Evolutionary conservation across 2,329 filamentous ascomycete genomes (phyloP), one percentile per base, ranked within the genome.

Genomic region (Fusarium denticulatum): DNA sequence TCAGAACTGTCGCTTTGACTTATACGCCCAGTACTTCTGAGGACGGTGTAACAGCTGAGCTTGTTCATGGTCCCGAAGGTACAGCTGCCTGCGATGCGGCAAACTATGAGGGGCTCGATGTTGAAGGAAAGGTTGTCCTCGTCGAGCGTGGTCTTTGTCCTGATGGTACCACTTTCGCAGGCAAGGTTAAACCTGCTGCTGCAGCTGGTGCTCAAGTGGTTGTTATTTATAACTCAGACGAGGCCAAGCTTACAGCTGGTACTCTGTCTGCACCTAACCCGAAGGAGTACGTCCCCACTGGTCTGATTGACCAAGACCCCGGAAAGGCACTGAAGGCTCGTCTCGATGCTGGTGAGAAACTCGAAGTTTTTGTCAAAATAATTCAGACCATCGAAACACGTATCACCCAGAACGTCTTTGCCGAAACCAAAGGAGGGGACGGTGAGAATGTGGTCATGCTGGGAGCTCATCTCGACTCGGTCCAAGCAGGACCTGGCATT

Each of bases 381-480:
- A 73, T 78, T 37, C 72, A 79, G 50, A 62, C 81, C 12, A 79
- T 83, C 30, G 83, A 86, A 52, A 76, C 79, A 22, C 80, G 83
- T 11, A 78, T 81, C 26, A 84, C 83, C 1, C 83, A 84, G 74
- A 86, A 86, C 58, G 79, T 86, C 15, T 82, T 86, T 69, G 81
- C 83, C 2, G 84, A 87, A 74, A 86, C 85, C 7, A 83, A 81
- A 49, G 79, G 78, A 6, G 85, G 85, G 1, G 84, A 86, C 60
- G 80, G 79, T 3, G 78, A 80, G 60, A 86, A 85, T 36, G 79
- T 85, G 2, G 77, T 86, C 39, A 79, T 84, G 72, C 77, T 86
- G 1, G 84, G 84, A 26, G 84, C 83, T 0, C 85, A 86, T 67
- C 80, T 84, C 3, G 84, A 86, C 76, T 82, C 81, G 0, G 85